These are phyloP conservation scores for Cercospora sojina DNA, from an alignment of 2,329 filamentous ascomycete species.

Conservation along the genomic window DNA sequence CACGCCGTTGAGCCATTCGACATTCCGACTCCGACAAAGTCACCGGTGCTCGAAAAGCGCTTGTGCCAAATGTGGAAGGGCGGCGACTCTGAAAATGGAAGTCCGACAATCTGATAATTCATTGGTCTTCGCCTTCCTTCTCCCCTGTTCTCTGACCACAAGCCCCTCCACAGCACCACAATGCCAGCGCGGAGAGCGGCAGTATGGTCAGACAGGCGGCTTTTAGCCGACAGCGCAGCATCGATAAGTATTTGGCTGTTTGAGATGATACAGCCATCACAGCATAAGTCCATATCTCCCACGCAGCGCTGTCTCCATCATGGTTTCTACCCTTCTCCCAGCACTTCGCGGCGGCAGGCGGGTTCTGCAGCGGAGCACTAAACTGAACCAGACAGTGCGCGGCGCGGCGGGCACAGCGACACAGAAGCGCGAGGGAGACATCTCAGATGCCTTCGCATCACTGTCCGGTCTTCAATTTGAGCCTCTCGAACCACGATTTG, in stretches of 20 bases:
- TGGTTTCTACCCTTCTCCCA: constrained; percentile 14
- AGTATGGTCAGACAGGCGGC: not conserved
- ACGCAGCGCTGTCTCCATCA: not conserved
- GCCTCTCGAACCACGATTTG: constrained; percentile 48
- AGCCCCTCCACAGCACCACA: not conserved
- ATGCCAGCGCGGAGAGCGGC: not conserved
- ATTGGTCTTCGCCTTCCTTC: not conserved
- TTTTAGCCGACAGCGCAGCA: not conserved
- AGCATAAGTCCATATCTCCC: not conserved
- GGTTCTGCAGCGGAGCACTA: not conserved
- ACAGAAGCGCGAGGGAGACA: constrained; percentile 50
- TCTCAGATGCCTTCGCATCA: constrained; percentile 52
- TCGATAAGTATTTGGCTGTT: not conserved
- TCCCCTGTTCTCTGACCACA: not conserved
- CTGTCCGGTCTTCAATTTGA: constrained; percentile 49
- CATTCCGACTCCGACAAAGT: not conserved
- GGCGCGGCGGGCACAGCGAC: constrained; percentile 28
- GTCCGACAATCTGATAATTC: not conserved
- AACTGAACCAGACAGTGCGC: constrained; percentile 7
- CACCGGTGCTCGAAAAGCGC: not conserved
- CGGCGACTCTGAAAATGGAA: not conserved
- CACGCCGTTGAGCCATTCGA: not conserved
- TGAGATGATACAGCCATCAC: not conserved
- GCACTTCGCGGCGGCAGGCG: constrained; percentile 15
- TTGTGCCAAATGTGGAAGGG: not conserved